Evolutionary conservation across 169 alveolate species (phyloP), one percentile per base, ranked within the genome.

Genomic region (Babesia bovis): DNA sequence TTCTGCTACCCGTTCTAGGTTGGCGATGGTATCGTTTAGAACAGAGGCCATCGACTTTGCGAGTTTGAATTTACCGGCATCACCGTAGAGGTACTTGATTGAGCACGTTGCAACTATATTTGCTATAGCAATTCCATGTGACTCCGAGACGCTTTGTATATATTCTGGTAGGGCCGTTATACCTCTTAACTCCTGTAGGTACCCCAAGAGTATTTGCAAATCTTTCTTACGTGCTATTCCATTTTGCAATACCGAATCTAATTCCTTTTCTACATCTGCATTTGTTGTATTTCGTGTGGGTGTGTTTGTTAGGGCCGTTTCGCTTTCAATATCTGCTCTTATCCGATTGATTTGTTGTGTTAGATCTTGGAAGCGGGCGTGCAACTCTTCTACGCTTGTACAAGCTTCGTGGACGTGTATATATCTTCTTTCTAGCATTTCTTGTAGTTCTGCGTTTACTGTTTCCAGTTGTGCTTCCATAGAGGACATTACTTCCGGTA

Each of bases 341-440:
- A 76, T 66, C 0, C 60, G 44, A 25, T 65, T 53, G 10, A 76
- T 49, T 52, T 57, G 72, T 33, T 55, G 58, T 17, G 66, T 66
- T 30, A 60, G 66, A 52, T 52, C 70, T 45, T 57, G 49, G 41
- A 63, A 76, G 17, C 72, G 72, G 25, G 12, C 49, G 21, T 76
- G 59, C 0, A 76, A 56, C 52, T 76, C 85, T 32, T 67, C 81
- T 17, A 76, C 75, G 38, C 85, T 60, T 10, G 57, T 57, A 26
- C 60, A 76, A 0, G 85, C 69, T 53, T 76, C 68, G 36, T 58
- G 66, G 9, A 76, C 85, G 49, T 76, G 82, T 33, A 21, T 51
- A 17, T 60, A 61, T n/a, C 70, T 79, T 30, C 77, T 76, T 35
- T 70, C 85, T 15, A 76, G 70, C 74, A 76, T 21, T 52, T 76